These are phyloP conservation scores for Prillingera fragicola DNA, from an alignment of 1,284 basidiomycete species.

Conservation along the genomic window DNA sequence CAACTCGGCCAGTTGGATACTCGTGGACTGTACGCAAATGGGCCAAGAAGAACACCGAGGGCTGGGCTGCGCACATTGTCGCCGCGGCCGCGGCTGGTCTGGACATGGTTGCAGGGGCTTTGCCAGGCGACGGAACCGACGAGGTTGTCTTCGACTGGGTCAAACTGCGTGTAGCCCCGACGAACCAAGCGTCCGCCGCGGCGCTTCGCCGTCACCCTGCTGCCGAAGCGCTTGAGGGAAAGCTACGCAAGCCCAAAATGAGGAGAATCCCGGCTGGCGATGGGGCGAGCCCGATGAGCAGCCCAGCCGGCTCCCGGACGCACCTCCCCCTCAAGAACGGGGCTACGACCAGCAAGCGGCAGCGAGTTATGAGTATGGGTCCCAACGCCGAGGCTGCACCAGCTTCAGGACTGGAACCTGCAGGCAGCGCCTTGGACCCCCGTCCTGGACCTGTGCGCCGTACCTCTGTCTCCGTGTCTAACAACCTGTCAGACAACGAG, in stretches of 20 bases:
- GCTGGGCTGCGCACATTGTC: constrained; percentile 39
- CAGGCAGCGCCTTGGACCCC: constrained; percentile 16
- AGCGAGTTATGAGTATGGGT: too few species aligned
- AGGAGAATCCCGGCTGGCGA: not conserved
- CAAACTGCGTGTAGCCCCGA: constrained; percentile 26
- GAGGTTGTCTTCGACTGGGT: constrained; percentile 49
- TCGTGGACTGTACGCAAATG: constrained; percentile 76
- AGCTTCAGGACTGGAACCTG: too few species aligned
- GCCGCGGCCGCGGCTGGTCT: constrained; percentile 40
- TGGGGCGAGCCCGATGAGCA: too few species aligned
- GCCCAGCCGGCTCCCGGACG: not conserved
- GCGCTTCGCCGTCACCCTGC: constrained; percentile 12
- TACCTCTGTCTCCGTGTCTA: constrained; percentile 18
- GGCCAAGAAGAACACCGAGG: constrained; percentile 56
- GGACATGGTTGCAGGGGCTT: constrained; percentile 26
- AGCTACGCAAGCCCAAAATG: not conserved
- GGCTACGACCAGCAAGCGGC: too few species aligned
- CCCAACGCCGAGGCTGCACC: too few species aligned
- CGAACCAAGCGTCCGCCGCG: constrained; percentile 6
- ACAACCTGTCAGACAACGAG: too few species aligned
- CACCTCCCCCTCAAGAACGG: constrained; percentile 5
- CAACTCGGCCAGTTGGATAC: constrained; percentile 53
- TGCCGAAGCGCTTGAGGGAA: not conserved
- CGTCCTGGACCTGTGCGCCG: constrained; percentile 25
- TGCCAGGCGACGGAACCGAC: constrained; percentile 26